Base-by-base conservation (phyloP, 306 rosid species). In the Cicer yamashitae region DNA sequence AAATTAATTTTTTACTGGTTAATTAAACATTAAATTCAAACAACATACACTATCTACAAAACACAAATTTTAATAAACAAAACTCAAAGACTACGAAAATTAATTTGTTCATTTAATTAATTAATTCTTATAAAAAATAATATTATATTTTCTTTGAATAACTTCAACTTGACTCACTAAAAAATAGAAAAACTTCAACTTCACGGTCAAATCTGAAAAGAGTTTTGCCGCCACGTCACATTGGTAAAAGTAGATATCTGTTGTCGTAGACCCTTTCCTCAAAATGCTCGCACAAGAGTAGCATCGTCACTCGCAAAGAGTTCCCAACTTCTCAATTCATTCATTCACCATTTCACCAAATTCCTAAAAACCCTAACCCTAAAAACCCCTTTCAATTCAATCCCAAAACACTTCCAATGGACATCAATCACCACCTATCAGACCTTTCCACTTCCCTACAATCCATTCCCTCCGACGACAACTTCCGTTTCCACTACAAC, bases 401-500 rank as follows among this genome's bases (percentile, higher is more conserved):
- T 25, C 22, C 20, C 44, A 5, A 20, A 34, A 59, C 25, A 56
- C 22, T 39, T 37, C 8, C 84, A 50, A 86, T 84, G 82, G 63
- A 78, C 64, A 77, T 70, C 86, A 84, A 70, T 53, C 79, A 68
- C 73, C 45, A 8, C 25, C 56, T 91, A 7, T 41, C 85, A 20
- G 77, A 83, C 45, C 91, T 92, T 44, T 72, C 91, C 3, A 80
- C 47, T 38, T 87, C 91, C 58, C 85, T 96, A 10, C 88, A 83
- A 3, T 77, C 75, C 82, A 69, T 94, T 5, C 96, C 97, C 8
- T 75, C 93, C 6, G 77, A 69, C 25, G 79, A 84, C 51, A 91
- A 90, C 86, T 94, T 89, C 78, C 91, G 89, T 67, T 92, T 81
- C 73, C 89, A 74, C 80, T 67, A 69, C 84, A 94, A 86, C 83